phyloP scores from a whole-genome alignment of 371 early-diverging fungal genomes.

The Nematocida sp. region DNA sequence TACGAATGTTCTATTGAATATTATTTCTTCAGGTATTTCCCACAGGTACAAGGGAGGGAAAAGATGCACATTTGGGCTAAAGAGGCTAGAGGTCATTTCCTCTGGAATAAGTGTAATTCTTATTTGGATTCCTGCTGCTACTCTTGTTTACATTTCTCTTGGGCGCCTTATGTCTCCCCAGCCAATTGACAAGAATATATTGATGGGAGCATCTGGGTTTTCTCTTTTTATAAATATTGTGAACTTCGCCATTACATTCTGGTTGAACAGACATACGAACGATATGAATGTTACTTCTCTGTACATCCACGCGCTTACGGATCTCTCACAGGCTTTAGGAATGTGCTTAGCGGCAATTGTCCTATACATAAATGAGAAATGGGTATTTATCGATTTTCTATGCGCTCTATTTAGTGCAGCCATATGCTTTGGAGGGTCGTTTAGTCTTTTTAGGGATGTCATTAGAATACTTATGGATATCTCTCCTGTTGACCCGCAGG shows the following conservation, averaged over 20 bases:
- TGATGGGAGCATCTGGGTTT: conserved; percentile 7
- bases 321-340: conserved; percentile 37
- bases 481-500: conserved; percentile 29
- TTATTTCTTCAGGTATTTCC: not conserved
- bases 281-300: conserved; percentile 34
- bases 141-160: conserved; percentile 16
- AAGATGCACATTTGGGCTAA: conserved; percentile 37
- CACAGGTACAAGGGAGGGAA: conserved; percentile 2
- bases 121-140: conserved; percentile 23
- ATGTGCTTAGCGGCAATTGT: conserved; percentile 2
- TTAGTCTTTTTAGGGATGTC: conserved; percentile 25
- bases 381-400: conserved; percentile 19
- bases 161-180: conserved; percentile 3
- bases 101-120: conserved; percentile 10
- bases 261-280: conserved; percentile 9
- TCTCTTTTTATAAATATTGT: conserved; percentile 24
- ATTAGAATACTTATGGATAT: conserved; percentile 7
- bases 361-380: conserved; percentile 10
- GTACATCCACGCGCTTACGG: conserved; percentile 43
- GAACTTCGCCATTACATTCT: conserved; percentile 26
- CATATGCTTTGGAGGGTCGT: conserved; percentile 35
- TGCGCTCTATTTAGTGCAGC: conserved; percentile 8
- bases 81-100: conserved; percentile 30
- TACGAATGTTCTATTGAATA: not conserved
- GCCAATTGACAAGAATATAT: not conserved